Conservation (phyloP, 31 red algal genomes). For the Odonthalia washingtoniensis region DNA sequence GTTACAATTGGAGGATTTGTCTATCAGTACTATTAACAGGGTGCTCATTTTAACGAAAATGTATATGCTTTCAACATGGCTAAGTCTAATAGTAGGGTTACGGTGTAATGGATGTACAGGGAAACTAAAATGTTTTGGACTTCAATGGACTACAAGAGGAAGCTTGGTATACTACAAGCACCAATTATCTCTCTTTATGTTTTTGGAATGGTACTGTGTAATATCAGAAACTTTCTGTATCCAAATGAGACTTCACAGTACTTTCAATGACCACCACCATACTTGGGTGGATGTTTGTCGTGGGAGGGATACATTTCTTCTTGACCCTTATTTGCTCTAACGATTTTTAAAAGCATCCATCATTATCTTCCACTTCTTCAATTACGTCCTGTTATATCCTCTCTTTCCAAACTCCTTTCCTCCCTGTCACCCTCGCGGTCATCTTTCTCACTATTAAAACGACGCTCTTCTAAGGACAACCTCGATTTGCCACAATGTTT, state of each 20-base stretch:
- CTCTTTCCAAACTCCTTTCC: no score
- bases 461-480: background rate
- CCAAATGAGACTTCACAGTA: background rate
- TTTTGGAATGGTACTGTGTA: background rate
- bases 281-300: background rate
- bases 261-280: background rate
- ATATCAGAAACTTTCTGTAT: background rate
- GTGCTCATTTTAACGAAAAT: background rate
- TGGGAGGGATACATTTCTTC: background rate
- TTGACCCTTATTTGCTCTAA: background rate
- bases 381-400: background rate
- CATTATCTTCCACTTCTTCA: background rate
- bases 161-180: background rate
- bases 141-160: background rate
- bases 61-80: background rate
- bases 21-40: background rate
- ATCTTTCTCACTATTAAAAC: background rate
- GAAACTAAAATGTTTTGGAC: conserved; percentile 1
- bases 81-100: background rate
- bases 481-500: background rate
- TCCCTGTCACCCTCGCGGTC: background rate
- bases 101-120: conserved; percentile 10
- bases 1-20: background rate
- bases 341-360: background rate
- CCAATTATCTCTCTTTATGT: background rate